Conservation (phyloP, 176 grass and related monocot genomes). For the Oryza meridionalis region DNA sequence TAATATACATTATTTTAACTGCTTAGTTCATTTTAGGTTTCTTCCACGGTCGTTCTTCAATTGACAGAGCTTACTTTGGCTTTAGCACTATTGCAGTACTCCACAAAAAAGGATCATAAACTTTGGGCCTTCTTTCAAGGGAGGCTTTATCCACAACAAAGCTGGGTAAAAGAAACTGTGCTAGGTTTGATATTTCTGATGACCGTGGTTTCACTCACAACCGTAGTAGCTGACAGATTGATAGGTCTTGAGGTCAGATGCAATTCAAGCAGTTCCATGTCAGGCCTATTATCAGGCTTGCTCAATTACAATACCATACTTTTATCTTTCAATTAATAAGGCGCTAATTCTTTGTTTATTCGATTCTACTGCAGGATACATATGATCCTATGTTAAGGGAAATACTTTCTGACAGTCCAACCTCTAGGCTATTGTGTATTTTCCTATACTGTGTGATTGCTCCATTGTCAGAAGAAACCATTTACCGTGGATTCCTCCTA, state of each 20-base stretch:
- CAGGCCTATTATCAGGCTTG: background rate
- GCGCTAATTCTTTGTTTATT: conserved; percentile 16
- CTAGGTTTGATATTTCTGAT: conserved; percentile 64
- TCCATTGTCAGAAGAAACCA: conserved; percentile 84
- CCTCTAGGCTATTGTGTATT: conserved; percentile 50
- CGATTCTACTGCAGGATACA: conserved; percentile 66
- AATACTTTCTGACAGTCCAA: conserved; percentile 60
- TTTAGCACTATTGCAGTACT: conserved; percentile 59
- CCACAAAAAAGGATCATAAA: conserved; percentile 40
- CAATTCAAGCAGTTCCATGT: background rate
- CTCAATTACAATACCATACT: background rate
- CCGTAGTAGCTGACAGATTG: conserved; percentile 63
- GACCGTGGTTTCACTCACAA: conserved; percentile 57
- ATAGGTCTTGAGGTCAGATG: conserved; percentile 64
- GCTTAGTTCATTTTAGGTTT: conserved; percentile 40
- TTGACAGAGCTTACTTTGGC: conserved; percentile 53
- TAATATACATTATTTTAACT: background rate
- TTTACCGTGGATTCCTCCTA: conserved; percentile 91
- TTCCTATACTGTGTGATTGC: conserved; percentile 75
- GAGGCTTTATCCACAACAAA: conserved; percentile 43
- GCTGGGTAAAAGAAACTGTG: conserved; percentile 59
- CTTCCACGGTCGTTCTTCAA: conserved; percentile 60
- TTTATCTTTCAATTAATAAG: background rate
- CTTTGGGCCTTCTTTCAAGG: conserved; percentile 50
- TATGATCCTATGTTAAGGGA: conserved; percentile 65